Evolutionary conservation across 768 basidiomycete genomes (phyloP), one percentile per base, ranked within the genome.

Genomic region (Panaeolus cyanescens): DNA sequence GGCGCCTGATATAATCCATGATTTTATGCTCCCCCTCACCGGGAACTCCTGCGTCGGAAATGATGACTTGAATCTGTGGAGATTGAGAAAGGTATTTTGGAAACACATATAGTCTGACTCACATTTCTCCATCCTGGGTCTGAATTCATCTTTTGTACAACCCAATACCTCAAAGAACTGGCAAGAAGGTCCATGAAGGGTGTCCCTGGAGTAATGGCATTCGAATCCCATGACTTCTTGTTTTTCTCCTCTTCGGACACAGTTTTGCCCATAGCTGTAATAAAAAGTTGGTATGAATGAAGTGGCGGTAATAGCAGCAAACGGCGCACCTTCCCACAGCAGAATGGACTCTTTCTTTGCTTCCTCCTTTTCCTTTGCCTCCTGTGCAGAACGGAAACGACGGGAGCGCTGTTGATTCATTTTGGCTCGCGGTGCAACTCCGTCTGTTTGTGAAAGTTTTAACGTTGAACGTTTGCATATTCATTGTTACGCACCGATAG

Each of bases 21-120:
- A 99, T 98, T 80, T 99, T 99, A 75, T 99, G 97, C 73, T 99
- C 97, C 72, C 97, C 97, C 76, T 99, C 97, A 67, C 97, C 97
- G 1, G 97, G 96, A 12, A 99, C 97, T 59, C 91, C 88, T 1
- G 97, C 93, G 67, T 99, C 97, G 5, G 97, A 99, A 59, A 99
- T 93, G 65, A 99, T 88, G 56, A 99, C 91, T 82, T 99, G 88
- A 37, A 99, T 83, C 95, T 96, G 58, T 13, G 37, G 30, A n/a
- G 34, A 12, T 61, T 58, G 28, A 59, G 56, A 37, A 42, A 58
- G 30, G 25, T 37, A 54, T 50, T 31, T 62, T 62, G 2, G 19
- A 28, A 4, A 40, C 17, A 36, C 31, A 40, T n/a, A 45, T 20
- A 28, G 42, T 54, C 53, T 10, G 12, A 78, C 86, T 36, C 60